Conservation (phyloP, 805 yeast species). For the Saccharomycopsis schoenii region DNA sequence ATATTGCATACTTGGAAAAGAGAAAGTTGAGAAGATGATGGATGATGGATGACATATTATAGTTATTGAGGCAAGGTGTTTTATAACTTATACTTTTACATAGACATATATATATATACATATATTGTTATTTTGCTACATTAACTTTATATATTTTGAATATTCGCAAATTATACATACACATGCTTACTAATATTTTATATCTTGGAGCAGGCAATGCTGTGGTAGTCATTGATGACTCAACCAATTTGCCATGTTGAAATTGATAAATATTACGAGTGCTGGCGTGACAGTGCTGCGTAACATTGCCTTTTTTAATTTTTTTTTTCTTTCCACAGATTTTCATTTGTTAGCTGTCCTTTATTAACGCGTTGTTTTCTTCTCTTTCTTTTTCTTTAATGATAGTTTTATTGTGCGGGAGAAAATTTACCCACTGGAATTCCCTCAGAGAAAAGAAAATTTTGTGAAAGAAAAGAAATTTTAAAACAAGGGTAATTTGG, state of each 20-base stretch:
- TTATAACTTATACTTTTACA: too few relatives aligned
- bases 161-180: too few relatives aligned
- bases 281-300: too few relatives aligned
- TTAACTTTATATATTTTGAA: too few relatives aligned
- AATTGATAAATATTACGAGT: background rate
- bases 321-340: background rate
- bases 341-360: background rate
- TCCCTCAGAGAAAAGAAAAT: background rate
- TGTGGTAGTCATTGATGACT: too few relatives aligned
- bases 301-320: background rate
- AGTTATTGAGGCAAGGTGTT: too few relatives aligned
- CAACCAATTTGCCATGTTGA: background rate
- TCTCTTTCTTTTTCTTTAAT: background rate
- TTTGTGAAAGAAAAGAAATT: background rate
- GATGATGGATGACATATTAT: background rate
- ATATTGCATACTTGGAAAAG: constrained; percentile 85
- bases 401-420: background rate
- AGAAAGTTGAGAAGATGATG: constrained; percentile 35
- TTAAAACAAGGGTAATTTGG: background rate
- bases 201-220: too few relatives aligned
- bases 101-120: too few relatives aligned
- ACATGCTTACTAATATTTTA: too few relatives aligned
- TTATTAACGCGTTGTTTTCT: background rate
- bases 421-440: background rate
- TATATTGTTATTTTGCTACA: too few relatives aligned